Evolutionary conservation across 1,284 basidiomycete genomes (phyloP), one percentile per base, ranked within the genome.

Genomic region (Athelia psychrophila): DNA sequence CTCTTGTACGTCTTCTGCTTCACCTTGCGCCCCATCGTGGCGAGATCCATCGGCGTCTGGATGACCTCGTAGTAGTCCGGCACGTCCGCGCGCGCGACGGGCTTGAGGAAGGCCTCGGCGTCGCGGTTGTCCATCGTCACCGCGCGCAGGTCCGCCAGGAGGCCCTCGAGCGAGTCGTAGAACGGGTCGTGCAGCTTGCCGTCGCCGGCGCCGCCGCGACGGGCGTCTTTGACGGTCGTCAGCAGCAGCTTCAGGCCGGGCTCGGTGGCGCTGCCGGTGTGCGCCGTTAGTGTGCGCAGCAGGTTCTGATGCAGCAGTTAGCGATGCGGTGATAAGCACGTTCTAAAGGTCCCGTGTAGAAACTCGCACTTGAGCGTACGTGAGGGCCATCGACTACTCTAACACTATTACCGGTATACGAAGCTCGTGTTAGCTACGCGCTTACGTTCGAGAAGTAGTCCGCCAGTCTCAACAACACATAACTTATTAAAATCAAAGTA

Each of bases 1-100:
- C 84, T 91, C 73, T 95, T 96, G 81, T 98, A 98, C 49, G 83
- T 79, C 65, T 91, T 91, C 48, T 79, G 74, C 74, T 96, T 98
- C 65, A 97, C 87, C 72, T 96, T 96, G 75, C 86, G 92, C 53
- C 89, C 77, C 83, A 99, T 93, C 0, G 94, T 91, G 56, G 87
- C 86, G 46, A 98, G 77, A 74, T 99, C 96, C 96, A 98, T 99
- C 1, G 94, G 93, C 56, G 86, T 84, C 49, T 83, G 74, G 67
- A 97, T 94, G 60, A 93, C 93, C 95, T 42, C 38, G 38, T 42
- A 42, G 38, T 42, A 42, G 70, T 96, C 93, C 47, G 92, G 91
- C 22, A 88, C 89, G 63, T 96, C 93, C 46, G 84, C 74, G 71
- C 82, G 93, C 3, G 90, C 82, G 1, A 97, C 95, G 4, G 91